These are phyloP conservation scores for Talaromyces sp. DNA, from an alignment of 2,329 filamentous ascomycete species.

Conservation along the genomic window DNA sequence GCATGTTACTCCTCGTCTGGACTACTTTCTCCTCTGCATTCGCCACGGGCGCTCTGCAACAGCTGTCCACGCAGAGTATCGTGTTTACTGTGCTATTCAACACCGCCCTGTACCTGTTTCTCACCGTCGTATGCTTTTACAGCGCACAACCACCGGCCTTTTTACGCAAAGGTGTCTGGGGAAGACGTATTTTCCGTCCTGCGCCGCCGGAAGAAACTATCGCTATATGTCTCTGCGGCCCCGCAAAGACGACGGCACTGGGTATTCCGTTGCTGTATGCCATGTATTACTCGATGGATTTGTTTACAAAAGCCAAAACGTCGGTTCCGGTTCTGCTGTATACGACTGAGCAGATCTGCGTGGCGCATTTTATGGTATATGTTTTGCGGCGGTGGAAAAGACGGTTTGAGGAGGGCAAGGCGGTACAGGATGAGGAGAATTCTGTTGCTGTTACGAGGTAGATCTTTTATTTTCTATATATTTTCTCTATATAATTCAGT, in stretches of 20 bases:
- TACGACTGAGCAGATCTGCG: constrained; percentile 34
- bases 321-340: constrained; percentile 34
- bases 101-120: constrained; percentile 57
- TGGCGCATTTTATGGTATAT: constrained; percentile 34
- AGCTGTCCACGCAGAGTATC: constrained; percentile 54
- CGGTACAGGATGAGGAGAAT: constrained; percentile 1
- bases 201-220: constrained; percentile 58
- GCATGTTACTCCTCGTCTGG: constrained; percentile 50
- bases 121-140: constrained; percentile 53
- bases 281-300: constrained; percentile 48
- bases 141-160: constrained; percentile 37
- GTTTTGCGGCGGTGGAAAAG: constrained; percentile 26
- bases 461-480: no score
- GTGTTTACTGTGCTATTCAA: constrained; percentile 64
- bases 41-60: constrained; percentile 55
- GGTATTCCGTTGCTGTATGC: constrained; percentile 63
- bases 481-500: no score
- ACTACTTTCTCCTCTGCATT: constrained; percentile 45
- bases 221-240: constrained; percentile 66
- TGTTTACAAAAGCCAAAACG: constrained; percentile 30
- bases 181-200: constrained; percentile 19
- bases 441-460: neutral
- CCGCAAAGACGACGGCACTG: constrained; percentile 66
- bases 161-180: constrained; percentile 16
- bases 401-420: neutral